A percentile compares a stretch with the other conserved stretches of the same genome.
phyloP scores from a whole-genome alignment of 768 basidiomycete species.

The Sistotremastrum suecicum region DNA sequence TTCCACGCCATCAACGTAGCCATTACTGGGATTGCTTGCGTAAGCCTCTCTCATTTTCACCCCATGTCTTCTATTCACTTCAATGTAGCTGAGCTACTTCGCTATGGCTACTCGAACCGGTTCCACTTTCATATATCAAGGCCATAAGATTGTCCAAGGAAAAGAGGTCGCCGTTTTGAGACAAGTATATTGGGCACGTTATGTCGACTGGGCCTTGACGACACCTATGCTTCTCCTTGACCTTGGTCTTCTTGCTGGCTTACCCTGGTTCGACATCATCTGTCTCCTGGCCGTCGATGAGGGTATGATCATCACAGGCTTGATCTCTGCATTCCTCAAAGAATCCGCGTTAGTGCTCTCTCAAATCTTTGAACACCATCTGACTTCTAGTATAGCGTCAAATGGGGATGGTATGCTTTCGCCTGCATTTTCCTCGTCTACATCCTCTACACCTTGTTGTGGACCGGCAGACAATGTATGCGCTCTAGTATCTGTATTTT shows the following conservation, averaged over 20 bases:
- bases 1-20: slow-evolving; percentile 2
- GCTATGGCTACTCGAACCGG: slow-evolving; percentile 3
- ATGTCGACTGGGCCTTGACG: slow-evolving; percentile 3
- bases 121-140: background rate
- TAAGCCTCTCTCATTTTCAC: background rate
- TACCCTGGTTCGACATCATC: slow-evolving; percentile 2
- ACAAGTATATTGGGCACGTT: slow-evolving; percentile 4
- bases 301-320: background rate
- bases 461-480: slow-evolving; percentile 1
- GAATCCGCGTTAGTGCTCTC: background rate
- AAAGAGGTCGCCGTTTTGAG: background rate
- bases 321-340: slow-evolving; percentile 1
- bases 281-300: slow-evolving; percentile 1
- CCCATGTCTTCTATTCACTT: background rate
- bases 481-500: background rate
- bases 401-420: slow-evolving; percentile 5
- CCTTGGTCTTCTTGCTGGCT: slow-evolving; percentile 1
- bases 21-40: background rate
- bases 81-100: slow-evolving; percentile 1
- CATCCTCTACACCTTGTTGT: background rate
- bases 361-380: background rate
- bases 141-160: background rate
- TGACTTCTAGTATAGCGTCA: background rate
- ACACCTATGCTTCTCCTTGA: slow-evolving; percentile 2
- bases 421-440: slow-evolving; percentile 1